Evolutionary conservation across 1,139 yeast genomes (phyloP), one percentile per base, ranked within the genome.

Genomic region (Debaryomyces psychrophilus): DNA sequence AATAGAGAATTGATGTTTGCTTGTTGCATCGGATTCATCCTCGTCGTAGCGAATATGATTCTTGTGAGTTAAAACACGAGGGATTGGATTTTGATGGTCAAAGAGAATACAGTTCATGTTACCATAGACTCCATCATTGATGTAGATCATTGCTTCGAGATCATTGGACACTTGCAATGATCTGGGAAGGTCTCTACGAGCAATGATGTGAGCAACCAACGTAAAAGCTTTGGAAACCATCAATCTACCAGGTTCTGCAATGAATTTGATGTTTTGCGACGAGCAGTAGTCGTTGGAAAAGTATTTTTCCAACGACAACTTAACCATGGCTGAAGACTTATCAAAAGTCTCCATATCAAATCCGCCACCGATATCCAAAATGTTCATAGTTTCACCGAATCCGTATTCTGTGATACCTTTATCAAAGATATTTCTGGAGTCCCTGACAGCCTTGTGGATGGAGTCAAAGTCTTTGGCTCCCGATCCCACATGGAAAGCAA

Each of bases 111-210:
- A 92, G 70, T 93, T 93, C 82, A 93, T 77, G 68, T 92, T 92
- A 36, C 97, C 97, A 63, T 93, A 93, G 41, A 92, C 93, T 33
- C 99, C 99, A 65, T 93, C 99, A 60, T 90, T 93, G 64, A 92
- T 74, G 68, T 92, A 93, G 46, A 90, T 62, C 78, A 80, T 76
- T 18, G 77, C 75, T 26, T 57, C 57, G 43, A 61, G 55, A 9
- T 49, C 57, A 20, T 46, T 44, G 6, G 36, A 40, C 14, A 50
- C 50, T 18, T 44, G 58, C 57, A 37, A 59, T 52, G 39, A 62
- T 8, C 28, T 41, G 4, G 58, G 50, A 40, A 62, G 45, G 43
- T 75, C 76, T 53, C 98, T 81, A 55, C 88, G 83, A 20, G 96
- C 97, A 65, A 90, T 90, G 27, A 93, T 85, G 62, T 88, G 83